Evolutionary conservation across 768 basidiomycete genomes (phyloP).

Genomic region (Tulasnella calospora): DNA sequence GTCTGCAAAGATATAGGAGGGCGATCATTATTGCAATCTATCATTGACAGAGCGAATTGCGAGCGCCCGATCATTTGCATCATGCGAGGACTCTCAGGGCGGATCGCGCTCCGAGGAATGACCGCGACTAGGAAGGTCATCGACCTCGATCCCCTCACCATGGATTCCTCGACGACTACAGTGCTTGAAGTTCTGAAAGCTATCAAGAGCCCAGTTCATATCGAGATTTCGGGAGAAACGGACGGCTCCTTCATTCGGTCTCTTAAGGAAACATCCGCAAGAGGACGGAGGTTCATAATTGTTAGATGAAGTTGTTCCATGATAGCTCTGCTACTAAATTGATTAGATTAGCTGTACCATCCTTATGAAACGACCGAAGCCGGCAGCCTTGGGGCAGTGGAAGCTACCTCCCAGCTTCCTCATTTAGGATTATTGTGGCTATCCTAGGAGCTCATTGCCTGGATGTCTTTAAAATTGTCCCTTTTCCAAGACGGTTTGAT

Average conservation of each 20-base stretch:
- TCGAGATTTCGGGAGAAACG: neutral
- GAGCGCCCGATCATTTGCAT: neutral
- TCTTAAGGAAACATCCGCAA: neutral
- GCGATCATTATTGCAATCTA: neutral
- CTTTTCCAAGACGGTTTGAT: no score
- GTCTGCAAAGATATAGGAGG: neutral
- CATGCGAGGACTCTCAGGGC: neutral
- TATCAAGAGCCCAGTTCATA: neutral
- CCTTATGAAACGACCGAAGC: no score
- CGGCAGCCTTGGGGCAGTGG: no score
- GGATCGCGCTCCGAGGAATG: neutral
- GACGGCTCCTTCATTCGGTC: neutral
- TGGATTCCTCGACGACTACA: neutral
- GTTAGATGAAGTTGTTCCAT: neutral
- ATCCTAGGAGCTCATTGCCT: no score
- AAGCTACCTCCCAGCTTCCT: no score
- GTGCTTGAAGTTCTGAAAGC: neutral
- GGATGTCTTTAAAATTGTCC: no score
- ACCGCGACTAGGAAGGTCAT: neutral
- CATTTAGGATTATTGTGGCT: no score
- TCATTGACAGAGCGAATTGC: neutral
- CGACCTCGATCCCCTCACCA: neutral
- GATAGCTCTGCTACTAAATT: neutral
- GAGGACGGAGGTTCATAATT: neutral
- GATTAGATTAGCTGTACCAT: no score